phyloP scores from a whole-genome alignment of 2,329 filamentous ascomycete species.

The Ceratocystis lukuohia region DNA sequence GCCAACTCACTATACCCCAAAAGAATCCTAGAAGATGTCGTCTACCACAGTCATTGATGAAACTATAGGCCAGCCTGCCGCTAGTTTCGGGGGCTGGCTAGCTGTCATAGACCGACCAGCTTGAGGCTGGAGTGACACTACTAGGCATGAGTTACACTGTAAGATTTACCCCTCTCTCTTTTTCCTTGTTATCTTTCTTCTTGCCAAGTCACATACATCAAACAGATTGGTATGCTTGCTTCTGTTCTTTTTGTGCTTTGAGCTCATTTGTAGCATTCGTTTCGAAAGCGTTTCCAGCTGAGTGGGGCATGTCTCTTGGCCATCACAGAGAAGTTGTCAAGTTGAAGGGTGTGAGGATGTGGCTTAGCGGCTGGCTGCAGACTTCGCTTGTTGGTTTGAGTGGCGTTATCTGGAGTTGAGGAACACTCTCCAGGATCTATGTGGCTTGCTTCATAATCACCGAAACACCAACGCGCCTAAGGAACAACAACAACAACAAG shows the following conservation, averaged over 20 bases:
- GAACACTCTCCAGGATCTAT: not conserved
- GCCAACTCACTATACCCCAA: too few species aligned
- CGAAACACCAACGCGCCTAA: not conserved
- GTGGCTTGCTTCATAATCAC: not conserved
- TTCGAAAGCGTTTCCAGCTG: not conserved
- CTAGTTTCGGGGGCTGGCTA: not conserved
- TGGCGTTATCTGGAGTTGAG: slow-evolving; percentile 6
- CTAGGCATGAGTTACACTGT: not conserved
- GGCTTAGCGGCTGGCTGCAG: slow-evolving; percentile 13
- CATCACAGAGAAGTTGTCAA: slow-evolving; percentile 1
- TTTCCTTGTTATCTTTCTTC: not conserved
- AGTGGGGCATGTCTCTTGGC: not conserved
- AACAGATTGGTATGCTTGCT: not conserved
- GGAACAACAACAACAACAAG: not conserved
- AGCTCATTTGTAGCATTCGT: not conserved
- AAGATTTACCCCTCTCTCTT: not conserved
- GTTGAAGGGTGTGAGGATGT: not conserved
- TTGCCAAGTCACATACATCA: not conserved
- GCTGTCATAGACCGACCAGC: not conserved
- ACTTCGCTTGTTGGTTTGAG: slow-evolving; percentile 14
- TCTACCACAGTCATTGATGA: not conserved
- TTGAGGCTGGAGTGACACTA: slow-evolving; percentile 4
- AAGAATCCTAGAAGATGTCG: too few species aligned
- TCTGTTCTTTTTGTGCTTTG: not conserved
- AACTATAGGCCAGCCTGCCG: not conserved